A percentile compares a stretch with the other conserved stretches of the same genome.
Evolutionary conservation across 331 rosid genomes (phyloP).

Genomic region (Pyracantha coccinea): DNA sequence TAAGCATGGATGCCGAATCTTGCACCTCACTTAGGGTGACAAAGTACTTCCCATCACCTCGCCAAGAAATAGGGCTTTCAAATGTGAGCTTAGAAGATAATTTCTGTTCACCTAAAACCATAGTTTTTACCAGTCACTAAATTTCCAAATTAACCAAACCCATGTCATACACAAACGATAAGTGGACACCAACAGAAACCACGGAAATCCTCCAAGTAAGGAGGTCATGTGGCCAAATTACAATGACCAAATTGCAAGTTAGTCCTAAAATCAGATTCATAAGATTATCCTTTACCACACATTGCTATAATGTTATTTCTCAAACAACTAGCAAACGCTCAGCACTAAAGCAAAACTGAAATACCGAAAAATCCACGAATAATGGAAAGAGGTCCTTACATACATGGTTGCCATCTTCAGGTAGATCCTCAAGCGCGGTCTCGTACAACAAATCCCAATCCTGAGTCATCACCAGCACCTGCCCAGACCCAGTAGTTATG

Average conservation of each 20-base stretch:
- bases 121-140: background rate
- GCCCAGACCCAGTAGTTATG: slow-evolving; percentile 49
- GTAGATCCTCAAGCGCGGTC: slow-evolving; percentile 42
- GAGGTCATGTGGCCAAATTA: background rate
- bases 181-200: background rate
- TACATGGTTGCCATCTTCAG: slow-evolving; percentile 42
- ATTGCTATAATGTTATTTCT: background rate
- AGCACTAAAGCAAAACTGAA: background rate
- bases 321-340: background rate
- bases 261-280: background rate
- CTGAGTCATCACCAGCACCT: slow-evolving; percentile 72
- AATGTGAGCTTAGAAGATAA: background rate
- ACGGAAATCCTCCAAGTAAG: background rate
- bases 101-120: slow-evolving; percentile 50
- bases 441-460: slow-evolving; percentile 94
- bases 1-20: slow-evolving; percentile 26
- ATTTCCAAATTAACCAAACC: background rate
- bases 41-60: slow-evolving; percentile 93
- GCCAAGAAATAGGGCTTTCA: slow-evolving; percentile 62
- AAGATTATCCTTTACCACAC: background rate
- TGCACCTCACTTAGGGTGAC: slow-evolving; percentile 41
- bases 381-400: slow-evolving; percentile 53
- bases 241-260: background rate
- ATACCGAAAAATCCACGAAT: background rate
- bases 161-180: background rate